Conservation (phyloP, 352 stramenopile genomes). For the Phytophthora crassamura region DNA sequence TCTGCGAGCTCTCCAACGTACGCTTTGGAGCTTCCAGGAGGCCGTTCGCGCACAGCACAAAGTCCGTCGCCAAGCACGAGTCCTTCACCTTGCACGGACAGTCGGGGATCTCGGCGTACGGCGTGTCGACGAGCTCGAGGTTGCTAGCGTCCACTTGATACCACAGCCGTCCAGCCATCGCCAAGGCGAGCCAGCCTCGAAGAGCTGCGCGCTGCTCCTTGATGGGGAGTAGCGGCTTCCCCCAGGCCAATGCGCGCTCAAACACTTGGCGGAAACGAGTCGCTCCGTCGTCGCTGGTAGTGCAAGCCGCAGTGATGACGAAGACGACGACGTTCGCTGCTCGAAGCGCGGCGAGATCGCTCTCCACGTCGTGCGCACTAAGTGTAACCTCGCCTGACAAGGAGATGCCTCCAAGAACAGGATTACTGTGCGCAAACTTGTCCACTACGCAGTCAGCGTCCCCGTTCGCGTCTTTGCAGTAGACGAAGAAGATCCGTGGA, state of each 20-base stretch:
- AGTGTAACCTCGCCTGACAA: slow-evolving; percentile 18
- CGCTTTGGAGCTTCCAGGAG: slow-evolving; percentile 30
- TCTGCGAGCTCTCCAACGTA: slow-evolving; percentile 22
- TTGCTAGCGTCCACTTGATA: slow-evolving; percentile 50
- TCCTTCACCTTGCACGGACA: slow-evolving; percentile 57
- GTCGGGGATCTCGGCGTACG: slow-evolving; percentile 48
- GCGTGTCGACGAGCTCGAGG: slow-evolving; percentile 43
- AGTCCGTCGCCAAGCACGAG: slow-evolving; percentile 54
- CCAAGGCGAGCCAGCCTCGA: slow-evolving; percentile 48
- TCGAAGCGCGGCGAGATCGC: slow-evolving; percentile 30
- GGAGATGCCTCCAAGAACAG: slow-evolving; percentile 5
- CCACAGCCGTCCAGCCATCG: slow-evolving; percentile 61
- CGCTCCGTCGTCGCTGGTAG: slow-evolving; percentile 6
- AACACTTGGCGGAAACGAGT: slow-evolving; percentile 40
- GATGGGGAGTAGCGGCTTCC: slow-evolving; percentile 50
- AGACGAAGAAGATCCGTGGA: slow-evolving; percentile 30
- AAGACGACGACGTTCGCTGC: slow-evolving; percentile 37
- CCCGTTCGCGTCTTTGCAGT: slow-evolving; percentile 15
- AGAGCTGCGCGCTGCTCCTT: slow-evolving; percentile 43
- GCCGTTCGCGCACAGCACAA: slow-evolving; percentile 48
- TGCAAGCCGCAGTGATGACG: slow-evolving; percentile 49
- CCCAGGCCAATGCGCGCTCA: slow-evolving; percentile 43
- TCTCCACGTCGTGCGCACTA: slow-evolving; percentile 23
- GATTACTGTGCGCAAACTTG: slow-evolving; percentile 23
- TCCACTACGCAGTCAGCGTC: slow-evolving; percentile 6